Evolutionary conservation across 495 filamentous ascomycete species (phyloP).

Genomic region (Daldinia loculata): DNA sequence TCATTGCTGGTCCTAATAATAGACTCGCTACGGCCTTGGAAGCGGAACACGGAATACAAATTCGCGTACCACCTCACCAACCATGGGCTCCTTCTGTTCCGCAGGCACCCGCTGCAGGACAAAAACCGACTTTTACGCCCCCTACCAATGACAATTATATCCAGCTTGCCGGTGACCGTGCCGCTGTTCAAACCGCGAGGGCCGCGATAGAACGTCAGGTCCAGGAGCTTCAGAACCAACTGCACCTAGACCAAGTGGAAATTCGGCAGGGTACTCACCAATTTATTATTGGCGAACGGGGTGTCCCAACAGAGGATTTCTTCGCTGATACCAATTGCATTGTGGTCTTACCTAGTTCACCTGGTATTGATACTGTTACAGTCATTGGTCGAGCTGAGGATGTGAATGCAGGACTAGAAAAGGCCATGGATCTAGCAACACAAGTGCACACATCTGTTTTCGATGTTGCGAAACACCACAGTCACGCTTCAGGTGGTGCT

Average conservation of each 20-base stretch:
- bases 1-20: conserved; percentile 87
- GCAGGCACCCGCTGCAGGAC: conserved; percentile 66
- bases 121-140: conserved; percentile 71
- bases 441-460: conserved; percentile 81
- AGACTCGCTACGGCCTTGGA: conserved; percentile 72
- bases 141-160: conserved; percentile 74
- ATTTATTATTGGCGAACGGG: conserved; percentile 86
- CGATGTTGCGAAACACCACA: conserved; percentile 79
- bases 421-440: conserved; percentile 81
- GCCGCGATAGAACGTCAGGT: conserved; percentile 80
- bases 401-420: conserved; percentile 76
- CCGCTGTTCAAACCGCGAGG: conserved; percentile 79
- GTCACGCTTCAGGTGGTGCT: conserved; percentile 73
- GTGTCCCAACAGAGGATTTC: conserved; percentile 82
- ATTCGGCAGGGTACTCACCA: conserved; percentile 85
- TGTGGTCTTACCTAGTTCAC: conserved; percentile 77
- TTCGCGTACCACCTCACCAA: conserved; percentile 82
- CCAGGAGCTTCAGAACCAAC: conserved; percentile 70
- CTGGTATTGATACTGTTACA: conserved; percentile 81
- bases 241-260: conserved; percentile 75
- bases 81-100: conserved; percentile 76
- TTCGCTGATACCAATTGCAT: conserved; percentile 89
- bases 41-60: conserved; percentile 66
- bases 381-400: conserved; percentile 80
- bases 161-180: conserved; percentile 83